Evolutionary conservation across 768 basidiomycete species (phyloP), one percentile per base, ranked within the genome.

Genomic region (Boletus sp.): DNA sequence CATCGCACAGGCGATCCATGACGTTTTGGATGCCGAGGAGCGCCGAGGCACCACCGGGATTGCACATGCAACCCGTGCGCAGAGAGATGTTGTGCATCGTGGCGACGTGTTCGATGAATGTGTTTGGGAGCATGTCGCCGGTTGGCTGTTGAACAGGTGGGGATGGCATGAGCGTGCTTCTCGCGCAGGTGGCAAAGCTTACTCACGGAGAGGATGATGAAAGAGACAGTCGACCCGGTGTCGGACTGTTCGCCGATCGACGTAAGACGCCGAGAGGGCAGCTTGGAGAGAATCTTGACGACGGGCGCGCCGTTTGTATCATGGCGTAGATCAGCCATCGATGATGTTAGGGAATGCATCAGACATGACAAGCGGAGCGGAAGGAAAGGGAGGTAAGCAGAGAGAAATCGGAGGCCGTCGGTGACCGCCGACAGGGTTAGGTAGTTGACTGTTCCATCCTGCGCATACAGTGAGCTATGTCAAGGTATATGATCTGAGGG

Each of bases 391-490:
- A 90, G 76, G 71, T 90, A 91, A 34, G 83, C 84, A 8, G 87
- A 81, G 21, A 93, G 79, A 66, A 90, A 87, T 53, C 82, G 82
- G 25, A 93, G 76, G 34, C 90, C 90, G 50, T 87, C 82, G 37
- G 87, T 87, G 55, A 93, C 79, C n/a, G 89, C 85, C 14, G 87
- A 84, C 34, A 93, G 70, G 25, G 79, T 83, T 42, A 90, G 72
- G 63, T 89, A 93, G 71, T 93, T 92, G 65, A 92, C 83, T 25
- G 90, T 92, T 15, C 90, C 90, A 58, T 93, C 90, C 89, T 93
- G 25, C 48, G 21, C 58, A 64, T 55, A 38, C 35, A 40, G 29
- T 60, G 46, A 53, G 54, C 46, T 14, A 47, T 54, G 32, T 38
- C 25, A n/a, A 27, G 30, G 45, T 19, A 44, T 14, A 30, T 27